Conservation (phyloP, 2,329 filamentous ascomycete genomes). For the Phaeoacremonium minimum region DNA sequence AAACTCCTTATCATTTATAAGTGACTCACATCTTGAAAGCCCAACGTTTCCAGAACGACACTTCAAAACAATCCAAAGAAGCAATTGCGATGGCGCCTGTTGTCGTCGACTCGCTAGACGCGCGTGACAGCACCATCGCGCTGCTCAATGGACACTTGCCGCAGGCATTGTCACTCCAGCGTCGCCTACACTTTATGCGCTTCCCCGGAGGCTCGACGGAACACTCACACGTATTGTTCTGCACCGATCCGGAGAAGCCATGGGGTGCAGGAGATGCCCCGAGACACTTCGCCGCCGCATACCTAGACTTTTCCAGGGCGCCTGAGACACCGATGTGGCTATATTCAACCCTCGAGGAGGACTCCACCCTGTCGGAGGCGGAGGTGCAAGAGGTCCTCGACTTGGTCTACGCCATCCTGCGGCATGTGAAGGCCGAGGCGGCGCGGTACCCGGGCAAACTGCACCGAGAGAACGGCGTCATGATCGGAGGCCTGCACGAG, state of each 20-base stretch:
- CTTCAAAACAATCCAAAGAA: not conserved
- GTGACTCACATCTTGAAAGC: too few relatives aligned
- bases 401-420: slow-evolving; percentile 22
- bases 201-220: slow-evolving; percentile 33
- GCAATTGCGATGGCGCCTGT: slow-evolving; percentile 6
- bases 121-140: slow-evolving; percentile 29
- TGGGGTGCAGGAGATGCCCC: not conserved
- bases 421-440: slow-evolving; percentile 15
- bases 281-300: slow-evolving; percentile 48
- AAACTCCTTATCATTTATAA: too few relatives aligned
- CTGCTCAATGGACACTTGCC: slow-evolving; percentile 50
- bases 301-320: slow-evolving; percentile 54
- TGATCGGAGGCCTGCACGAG: slow-evolving; percentile 29
- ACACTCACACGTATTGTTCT: slow-evolving; percentile 36
- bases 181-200: slow-evolving; percentile 58
- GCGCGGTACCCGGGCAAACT: slow-evolving; percentile 12
- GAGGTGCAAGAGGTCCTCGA: slow-evolving; percentile 24
- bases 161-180: slow-evolving; percentile 53
- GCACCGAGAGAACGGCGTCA: slow-evolving; percentile 21
- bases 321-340: slow-evolving; percentile 65
- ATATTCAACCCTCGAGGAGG: slow-evolving; percentile 46
- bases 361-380: slow-evolving; percentile 1
- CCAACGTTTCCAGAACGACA: not conserved
- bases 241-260: not conserved
- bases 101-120: slow-evolving; percentile 13